A percentile compares a stretch with the other conserved stretches of the same genome.
These are phyloP conservation scores for Fonsecaea monophora DNA, from an alignment of 2,329 filamentous ascomycete genomes.

Conservation along the genomic window DNA sequence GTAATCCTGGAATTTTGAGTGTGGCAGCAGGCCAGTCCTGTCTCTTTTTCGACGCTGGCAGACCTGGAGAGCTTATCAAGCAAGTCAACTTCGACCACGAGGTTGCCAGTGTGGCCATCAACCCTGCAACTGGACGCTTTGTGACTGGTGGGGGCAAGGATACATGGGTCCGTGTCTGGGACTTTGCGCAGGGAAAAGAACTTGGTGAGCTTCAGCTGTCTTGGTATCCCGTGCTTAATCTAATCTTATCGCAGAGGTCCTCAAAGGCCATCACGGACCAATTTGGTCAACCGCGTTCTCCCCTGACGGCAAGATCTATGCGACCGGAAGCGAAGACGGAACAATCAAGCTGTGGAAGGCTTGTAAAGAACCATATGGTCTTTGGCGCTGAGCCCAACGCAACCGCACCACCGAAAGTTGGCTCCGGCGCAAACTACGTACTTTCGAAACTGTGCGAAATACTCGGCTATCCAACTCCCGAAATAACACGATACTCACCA, in stretches of 20 bases:
- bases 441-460: not conserved
- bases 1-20: slow-evolving; percentile 76
- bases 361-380: slow-evolving; percentile 67
- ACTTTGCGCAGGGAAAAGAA: slow-evolving; percentile 82
- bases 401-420: not conserved
- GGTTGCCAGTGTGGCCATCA: slow-evolving; percentile 87
- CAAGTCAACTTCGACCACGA: slow-evolving; percentile 80
- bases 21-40: slow-evolving; percentile 94
- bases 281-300: slow-evolving; percentile 97
- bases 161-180: slow-evolving; percentile 95
- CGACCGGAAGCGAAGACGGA: slow-evolving; percentile 94
- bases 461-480: not conserved
- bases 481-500: not conserved
- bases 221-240: slow-evolving; percentile 20
- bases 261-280: slow-evolving; percentile 95
- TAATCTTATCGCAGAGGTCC: slow-evolving; percentile 68
- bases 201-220: slow-evolving; percentile 62
- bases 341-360: slow-evolving; percentile 92
- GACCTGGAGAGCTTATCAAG: slow-evolving; percentile 76
- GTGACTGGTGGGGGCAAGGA: slow-evolving; percentile 90
- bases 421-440: not conserved
- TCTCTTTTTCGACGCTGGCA: slow-evolving; percentile 84
- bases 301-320: slow-evolving; percentile 93
- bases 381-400: slow-evolving; percentile 61
- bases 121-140: slow-evolving; percentile 79